phyloP scores from a whole-genome alignment of 108 stramenopile species.

The Cyclostephanos invisitatus region DNA sequence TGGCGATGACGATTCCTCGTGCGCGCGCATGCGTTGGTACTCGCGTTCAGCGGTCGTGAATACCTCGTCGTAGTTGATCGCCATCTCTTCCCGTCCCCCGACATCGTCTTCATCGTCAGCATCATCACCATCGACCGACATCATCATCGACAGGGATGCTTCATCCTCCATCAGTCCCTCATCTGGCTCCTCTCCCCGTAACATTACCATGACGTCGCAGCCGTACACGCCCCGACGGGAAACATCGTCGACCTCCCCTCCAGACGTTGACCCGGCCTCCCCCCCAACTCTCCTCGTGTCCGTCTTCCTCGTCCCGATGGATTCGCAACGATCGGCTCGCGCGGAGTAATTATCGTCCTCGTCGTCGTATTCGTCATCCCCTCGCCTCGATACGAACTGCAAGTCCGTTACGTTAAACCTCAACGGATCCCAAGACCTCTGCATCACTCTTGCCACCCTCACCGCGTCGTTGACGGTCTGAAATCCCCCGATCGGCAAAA shows the following conservation, averaged over 20 bases:
- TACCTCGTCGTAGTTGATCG: conserved; percentile 34
- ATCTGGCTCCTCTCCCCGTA: conserved; percentile 66
- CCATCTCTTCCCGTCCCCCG: conserved; percentile 34
- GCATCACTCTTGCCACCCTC: conserved; percentile 63
- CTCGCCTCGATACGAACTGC: conserved; percentile 58
- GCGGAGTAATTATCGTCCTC: not conserved
- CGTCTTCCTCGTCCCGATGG: conserved; percentile 15
- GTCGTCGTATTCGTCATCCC: conserved; percentile 11
- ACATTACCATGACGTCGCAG: conserved; percentile 79
- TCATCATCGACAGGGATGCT: conserved; percentile 32
- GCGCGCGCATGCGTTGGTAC: conserved; percentile 43
- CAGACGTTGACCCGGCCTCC: conserved; percentile 21
- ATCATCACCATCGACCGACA: conserved; percentile 28
- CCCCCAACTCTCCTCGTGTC: not conserved
- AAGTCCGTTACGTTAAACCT: conserved; percentile 69
- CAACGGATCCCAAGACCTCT: conserved; percentile 70
- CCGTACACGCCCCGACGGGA: conserved; percentile 51
- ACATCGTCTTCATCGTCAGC: conserved; percentile 30
- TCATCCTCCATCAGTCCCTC: conserved; percentile 46
- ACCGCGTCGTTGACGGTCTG: conserved; percentile 56
- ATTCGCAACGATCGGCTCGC: not conserved
- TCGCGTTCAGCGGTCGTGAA: conserved; percentile 45
- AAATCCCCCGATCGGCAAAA: conserved; percentile 72
- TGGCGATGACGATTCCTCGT: conserved; percentile 22
- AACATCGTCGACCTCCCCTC: conserved; percentile 54